Conservation (phyloP, 306 rosid species). For the Erythrophleum fordii region DNA sequence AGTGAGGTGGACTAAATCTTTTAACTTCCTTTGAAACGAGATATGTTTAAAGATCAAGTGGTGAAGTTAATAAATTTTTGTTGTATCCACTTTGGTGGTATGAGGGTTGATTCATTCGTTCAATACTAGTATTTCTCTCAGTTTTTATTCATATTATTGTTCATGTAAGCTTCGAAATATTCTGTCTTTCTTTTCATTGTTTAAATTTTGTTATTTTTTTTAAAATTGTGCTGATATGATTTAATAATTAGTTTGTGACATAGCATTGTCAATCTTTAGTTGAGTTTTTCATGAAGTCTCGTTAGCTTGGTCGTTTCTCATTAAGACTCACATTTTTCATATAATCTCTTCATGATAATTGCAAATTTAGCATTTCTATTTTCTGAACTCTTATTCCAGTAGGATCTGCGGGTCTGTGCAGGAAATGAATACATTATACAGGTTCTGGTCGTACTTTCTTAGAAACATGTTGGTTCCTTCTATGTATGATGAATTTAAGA, state of each 20-base stretch:
- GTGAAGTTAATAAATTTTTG: conserved; percentile 8
- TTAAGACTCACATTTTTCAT: background rate
- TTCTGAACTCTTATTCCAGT: conserved; percentile 12
- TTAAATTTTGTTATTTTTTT: background rate
- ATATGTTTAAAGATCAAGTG: conserved; percentile 20
- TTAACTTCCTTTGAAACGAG: conserved; percentile 23
- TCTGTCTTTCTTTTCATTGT: background rate
- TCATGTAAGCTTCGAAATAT: background rate
- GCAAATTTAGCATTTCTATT: background rate
- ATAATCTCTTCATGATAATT: conserved; percentile 13
- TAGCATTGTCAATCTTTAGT: background rate
- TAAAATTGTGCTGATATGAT: background rate
- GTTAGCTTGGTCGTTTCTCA: background rate
- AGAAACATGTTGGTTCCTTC: conserved; percentile 75
- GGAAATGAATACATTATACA: conserved; percentile 96
- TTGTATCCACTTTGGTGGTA: conserved; percentile 21
- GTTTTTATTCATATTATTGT: background rate
- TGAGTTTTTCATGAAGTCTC: conserved; percentile 4
- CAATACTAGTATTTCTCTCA: conserved; percentile 14
- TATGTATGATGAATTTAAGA: conserved; percentile 86
- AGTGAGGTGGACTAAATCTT: conserved; percentile 78
- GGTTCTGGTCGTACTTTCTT: conserved; percentile 93
- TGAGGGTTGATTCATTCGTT: conserved; percentile 13
- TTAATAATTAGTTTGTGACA: background rate
- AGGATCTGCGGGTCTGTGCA: conserved; percentile 45